These are phyloP conservation scores for Fusarium clavum DNA, from an alignment of 2,329 filamentous ascomycete species.

Conservation along the genomic window DNA sequence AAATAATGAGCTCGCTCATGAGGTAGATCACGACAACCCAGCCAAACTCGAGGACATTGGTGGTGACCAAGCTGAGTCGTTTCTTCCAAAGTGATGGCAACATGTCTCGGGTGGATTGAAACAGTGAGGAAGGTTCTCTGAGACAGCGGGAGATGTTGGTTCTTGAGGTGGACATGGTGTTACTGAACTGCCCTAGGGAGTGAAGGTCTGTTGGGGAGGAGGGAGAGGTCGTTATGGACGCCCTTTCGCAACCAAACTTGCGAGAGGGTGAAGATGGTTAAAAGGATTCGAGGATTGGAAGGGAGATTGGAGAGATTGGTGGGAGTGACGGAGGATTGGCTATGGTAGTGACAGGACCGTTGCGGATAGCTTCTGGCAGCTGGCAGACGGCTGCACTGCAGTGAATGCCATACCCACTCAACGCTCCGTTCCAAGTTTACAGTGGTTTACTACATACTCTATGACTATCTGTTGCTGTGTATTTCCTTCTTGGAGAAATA, in stretches of 20 bases:
- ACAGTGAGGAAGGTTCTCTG: constrained; percentile 29
- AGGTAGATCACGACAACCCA: constrained; percentile 54
- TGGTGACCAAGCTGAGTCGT: constrained; percentile 10
- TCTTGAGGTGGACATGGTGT: constrained; percentile 40
- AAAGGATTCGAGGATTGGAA: constrained; percentile 4
- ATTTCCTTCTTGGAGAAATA: too few relatives aligned
- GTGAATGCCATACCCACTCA: too few relatives aligned
- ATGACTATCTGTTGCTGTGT: too few relatives aligned
- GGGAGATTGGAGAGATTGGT: neutral
- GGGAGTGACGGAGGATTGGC: neutral
- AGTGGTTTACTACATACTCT: too few relatives aligned
- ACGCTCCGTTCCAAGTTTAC: too few relatives aligned
- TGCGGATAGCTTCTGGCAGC: constrained; percentile 11
- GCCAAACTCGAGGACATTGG: constrained; percentile 42
- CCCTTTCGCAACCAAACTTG: constrained; percentile 24
- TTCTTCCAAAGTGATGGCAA: constrained; percentile 37
- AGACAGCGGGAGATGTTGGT: constrained; percentile 46
- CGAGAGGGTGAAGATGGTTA: constrained; percentile 33
- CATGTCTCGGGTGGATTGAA: constrained; percentile 45
- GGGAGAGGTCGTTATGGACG: constrained; percentile 24
- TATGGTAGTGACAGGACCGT: constrained; percentile 11
- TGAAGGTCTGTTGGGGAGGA: neutral
- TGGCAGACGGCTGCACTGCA: neutral
- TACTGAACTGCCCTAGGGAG: constrained; percentile 4
- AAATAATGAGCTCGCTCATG: constrained; percentile 59